phyloP scores from a whole-genome alignment of 2,329 filamentous ascomycete species.

The Fonsecaea nubica region DNA sequence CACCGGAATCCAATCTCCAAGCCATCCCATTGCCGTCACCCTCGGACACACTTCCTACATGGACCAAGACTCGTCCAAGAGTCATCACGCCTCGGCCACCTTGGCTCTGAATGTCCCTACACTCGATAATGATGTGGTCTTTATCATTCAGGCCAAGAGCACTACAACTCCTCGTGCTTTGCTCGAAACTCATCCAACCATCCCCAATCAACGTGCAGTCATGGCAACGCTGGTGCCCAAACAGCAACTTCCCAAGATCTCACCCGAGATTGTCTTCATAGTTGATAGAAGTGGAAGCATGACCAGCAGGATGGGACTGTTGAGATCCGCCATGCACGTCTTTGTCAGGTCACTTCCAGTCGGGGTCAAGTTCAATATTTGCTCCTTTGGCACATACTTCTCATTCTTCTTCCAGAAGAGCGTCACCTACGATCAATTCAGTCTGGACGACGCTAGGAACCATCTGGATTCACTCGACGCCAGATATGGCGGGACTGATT shows the following conservation, averaged over 20 bases:
- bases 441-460: slow-evolving; percentile 52
- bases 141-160: slow-evolving; percentile 68
- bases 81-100: slow-evolving; percentile 68
- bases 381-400: slow-evolving; percentile 60
- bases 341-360: slow-evolving; percentile 66
- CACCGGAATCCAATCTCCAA: slow-evolving; percentile 69
- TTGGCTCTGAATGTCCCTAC: slow-evolving; percentile 60
- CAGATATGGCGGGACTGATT: slow-evolving; percentile 62
- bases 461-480: slow-evolving; percentile 54
- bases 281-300: slow-evolving; percentile 74
- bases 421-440: slow-evolving; percentile 54
- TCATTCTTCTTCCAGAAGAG: slow-evolving; percentile 58
- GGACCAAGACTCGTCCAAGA: slow-evolving; percentile 54
- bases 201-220: slow-evolving; percentile 68
- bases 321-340: slow-evolving; percentile 59
- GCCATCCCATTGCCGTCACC: slow-evolving; percentile 69
- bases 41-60: slow-evolving; percentile 65
- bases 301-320: slow-evolving; percentile 54
- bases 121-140: slow-evolving; percentile 70
- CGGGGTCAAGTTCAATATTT: slow-evolving; percentile 64
- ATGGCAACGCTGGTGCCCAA: slow-evolving; percentile 75
- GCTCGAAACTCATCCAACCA: slow-evolving; percentile 68
- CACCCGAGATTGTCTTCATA: slow-evolving; percentile 72
- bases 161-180: slow-evolving; percentile 68
- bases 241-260: slow-evolving; percentile 64